Evolutionary conservation across 164 flowering plant genomes (phyloP).

Genomic region (Protea cynaroides): DNA sequence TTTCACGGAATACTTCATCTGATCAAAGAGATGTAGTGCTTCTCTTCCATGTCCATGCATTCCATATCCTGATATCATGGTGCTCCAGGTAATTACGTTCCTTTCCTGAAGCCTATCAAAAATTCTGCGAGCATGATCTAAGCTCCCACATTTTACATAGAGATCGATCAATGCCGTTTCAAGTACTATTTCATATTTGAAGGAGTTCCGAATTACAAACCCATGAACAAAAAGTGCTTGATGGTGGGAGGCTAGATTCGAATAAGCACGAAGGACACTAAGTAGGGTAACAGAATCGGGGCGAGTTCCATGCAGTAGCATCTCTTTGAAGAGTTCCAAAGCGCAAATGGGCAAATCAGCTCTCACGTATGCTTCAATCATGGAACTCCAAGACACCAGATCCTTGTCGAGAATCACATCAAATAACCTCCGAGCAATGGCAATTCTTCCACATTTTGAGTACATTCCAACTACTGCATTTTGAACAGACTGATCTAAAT

Average conservation of each 20-base stretch:
- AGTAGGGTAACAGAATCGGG: not conserved
- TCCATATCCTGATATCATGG: conserved; percentile 1
- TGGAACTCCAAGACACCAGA: conserved; percentile 1
- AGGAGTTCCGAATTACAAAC: not conserved
- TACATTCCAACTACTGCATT: not conserved
- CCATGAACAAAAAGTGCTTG: not conserved
- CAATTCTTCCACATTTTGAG: not conserved
- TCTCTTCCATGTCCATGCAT: not conserved
- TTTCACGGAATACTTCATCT: not conserved
- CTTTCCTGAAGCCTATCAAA: conserved; percentile 1
- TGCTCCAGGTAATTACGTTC: not conserved
- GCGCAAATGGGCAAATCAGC: not conserved
- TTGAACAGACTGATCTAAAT: not conserved
- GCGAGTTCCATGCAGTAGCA: not conserved
- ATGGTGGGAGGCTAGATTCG: not conserved
- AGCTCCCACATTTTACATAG: not conserved
- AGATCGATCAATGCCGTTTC: not conserved
- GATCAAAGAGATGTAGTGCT: not conserved
- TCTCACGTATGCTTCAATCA: not conserved
- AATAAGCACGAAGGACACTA: not conserved
- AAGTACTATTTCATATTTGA: not conserved
- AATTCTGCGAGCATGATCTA: not conserved
- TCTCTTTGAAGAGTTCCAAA: not conserved
- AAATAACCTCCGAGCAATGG: not conserved
- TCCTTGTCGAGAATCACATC: not conserved